Base-by-base conservation (phyloP, 805 yeast species). In the Suhomyces xylopsoci region DNA sequence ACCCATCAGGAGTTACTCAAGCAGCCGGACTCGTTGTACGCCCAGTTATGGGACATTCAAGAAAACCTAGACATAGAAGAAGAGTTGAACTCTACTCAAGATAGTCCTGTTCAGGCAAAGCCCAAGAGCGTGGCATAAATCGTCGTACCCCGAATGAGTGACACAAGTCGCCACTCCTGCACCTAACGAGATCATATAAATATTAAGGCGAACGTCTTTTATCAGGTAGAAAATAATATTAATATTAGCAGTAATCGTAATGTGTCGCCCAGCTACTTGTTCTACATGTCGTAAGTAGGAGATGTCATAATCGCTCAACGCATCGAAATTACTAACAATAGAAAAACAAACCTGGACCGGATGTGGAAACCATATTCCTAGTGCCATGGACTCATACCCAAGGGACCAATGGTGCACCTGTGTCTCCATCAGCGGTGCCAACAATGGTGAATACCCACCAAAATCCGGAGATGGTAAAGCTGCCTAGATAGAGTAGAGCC, bases 11-110 rank as follows among this genome's bases (percentile, higher is more conserved):
- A 76, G 22, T 77, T 94, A 30, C 66, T 94, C 48, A 69, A 66
- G 8, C 70, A 73, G 43, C 74, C 75, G 0, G 73, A 70, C 5
- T 85, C 96, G 0, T 73, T 93, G 49, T 94, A 94, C 69, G 77
- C 81, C 20, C 85, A 84, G 55, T 77, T 94, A 63, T 94, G 99
- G 99, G 81, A 85, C 61, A 90, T 96, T 45, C 99, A 94, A 73
- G 97, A 93, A 67, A 81, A 85, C 59, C 70, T 87, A 86, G 57
- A 53, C 30, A 50, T 57, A 7, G 60, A 55, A 7, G 51, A 51
- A 43, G 53, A 52, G 30, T 51, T 55, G 45, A 43, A 19, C 15
- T 32, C 15, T n/a, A n/a, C 9, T 9, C 8, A 32, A 22, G 26
- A 19, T 10, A 19, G n/a, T 9, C 14, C 22, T 10, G 25, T 1